These are phyloP conservation scores for Aciculosporium take DNA, from an alignment of 2,329 filamentous ascomycete genomes.

Conservation along the genomic window DNA sequence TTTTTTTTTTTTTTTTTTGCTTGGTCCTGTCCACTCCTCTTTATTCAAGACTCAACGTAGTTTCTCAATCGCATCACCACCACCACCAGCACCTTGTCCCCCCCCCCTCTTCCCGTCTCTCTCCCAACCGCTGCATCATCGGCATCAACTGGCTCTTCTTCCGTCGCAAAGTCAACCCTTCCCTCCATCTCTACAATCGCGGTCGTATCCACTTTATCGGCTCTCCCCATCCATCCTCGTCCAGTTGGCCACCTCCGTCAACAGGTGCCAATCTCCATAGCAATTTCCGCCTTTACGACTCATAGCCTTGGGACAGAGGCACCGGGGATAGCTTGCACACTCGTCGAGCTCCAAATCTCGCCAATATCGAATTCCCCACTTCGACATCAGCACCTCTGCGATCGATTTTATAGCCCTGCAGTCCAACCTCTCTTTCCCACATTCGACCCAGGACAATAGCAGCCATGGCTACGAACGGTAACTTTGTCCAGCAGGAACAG, in stretches of 20 bases:
- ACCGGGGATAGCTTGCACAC: not conserved
- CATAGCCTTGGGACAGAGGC: not conserved
- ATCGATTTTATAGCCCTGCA: slow-evolving; percentile 1
- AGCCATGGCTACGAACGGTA: slow-evolving; percentile 45
- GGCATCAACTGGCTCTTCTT: slow-evolving; percentile 5
- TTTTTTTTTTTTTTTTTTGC: slow-evolving; percentile 8
- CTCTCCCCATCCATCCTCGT: not conserved
- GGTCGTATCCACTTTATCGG: slow-evolving; percentile 2
- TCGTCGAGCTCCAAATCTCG: not conserved
- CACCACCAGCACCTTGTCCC: slow-evolving; percentile 2
- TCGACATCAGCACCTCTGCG: not conserved
- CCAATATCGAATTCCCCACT: too few relatives aligned
- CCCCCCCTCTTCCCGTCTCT: slow-evolving; percentile 6
- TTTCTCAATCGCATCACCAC: slow-evolving; percentile 5
- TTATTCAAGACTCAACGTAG: slow-evolving; percentile 3
- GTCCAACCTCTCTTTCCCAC: slow-evolving; percentile 3
- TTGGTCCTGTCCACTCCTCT: slow-evolving; percentile 5
- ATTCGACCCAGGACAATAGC: slow-evolving; percentile 9
- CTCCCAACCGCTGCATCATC: slow-evolving; percentile 3
- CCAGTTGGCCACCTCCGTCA: slow-evolving; percentile 5
- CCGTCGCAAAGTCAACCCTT: slow-evolving; percentile 5
- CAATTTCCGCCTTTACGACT: not conserved
- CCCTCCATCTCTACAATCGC: slow-evolving; percentile 4
- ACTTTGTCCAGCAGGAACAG: slow-evolving; percentile 31
- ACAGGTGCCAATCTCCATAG: slow-evolving; percentile 7